Base-by-base conservation (phyloP, 2,329 filamentous ascomycete species). In the Calonectria fujianensis region DNA sequence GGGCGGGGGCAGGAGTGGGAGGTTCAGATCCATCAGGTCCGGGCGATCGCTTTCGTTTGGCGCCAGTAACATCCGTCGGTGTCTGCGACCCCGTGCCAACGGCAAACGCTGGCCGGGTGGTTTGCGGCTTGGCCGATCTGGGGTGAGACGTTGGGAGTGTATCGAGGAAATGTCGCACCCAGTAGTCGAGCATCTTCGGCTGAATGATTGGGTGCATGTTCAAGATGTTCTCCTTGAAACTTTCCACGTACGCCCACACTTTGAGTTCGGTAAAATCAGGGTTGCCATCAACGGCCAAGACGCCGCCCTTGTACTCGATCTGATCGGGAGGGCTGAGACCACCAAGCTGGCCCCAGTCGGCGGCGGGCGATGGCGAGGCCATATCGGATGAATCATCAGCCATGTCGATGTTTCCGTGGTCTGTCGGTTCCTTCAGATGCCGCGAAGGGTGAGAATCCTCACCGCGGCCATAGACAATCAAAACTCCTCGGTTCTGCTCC, bases 401-500 rank as follows among this genome's bases (percentile, higher is more conserved):
- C 68, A 86, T 85, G 37, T 87, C 87, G n/a, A 85, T 67, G 6
- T 80, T 83, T 24, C 85, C 87, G 52, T 86, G 82, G 18, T 85
- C 85, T 31, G 83, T 79, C 20, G 80, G 67, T 80, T 88, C 86
- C 71, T 85, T 86, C 39, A 88, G 85, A 10, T 84, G 86, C 31
- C 90, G 87, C 57, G 90, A 90, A 31, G 88, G 87, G 79, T 93
- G 92, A 32, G 90, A 87, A 39, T 94, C 94, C 84, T 97, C 95
- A 4, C 96, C 96, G 74, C 93, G 91, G 1, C 95, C 95, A 84
- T 94, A 96, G 2, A 96, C 87, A 31, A 94, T 91, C 51, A 98
- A 87, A 9, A 94, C 85, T 1, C 95, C 95, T 37, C 95, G 91
- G 72, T 89, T 89, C 80, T 95, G 91, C 83, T 98, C 96, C 68